A percentile compares a stretch with the other conserved stretches of the same genome.
phyloP scores from a whole-genome alignment of 139 green algal species.

The Micractinium sp. region DNA sequence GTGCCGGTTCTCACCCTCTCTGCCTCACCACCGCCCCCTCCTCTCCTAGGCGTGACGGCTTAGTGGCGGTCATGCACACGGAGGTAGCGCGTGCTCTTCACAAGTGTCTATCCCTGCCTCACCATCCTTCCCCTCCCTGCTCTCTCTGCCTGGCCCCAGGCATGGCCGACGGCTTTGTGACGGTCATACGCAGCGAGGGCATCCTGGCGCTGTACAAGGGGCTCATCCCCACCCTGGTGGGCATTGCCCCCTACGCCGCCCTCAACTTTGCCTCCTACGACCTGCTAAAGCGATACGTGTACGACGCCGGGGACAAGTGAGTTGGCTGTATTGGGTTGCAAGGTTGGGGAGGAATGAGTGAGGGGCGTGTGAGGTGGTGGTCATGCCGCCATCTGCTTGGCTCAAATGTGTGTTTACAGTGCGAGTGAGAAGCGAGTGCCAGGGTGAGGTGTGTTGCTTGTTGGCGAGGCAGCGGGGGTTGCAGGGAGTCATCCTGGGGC shows the following conservation, averaged over 20 bases:
- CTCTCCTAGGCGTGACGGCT: not conserved
- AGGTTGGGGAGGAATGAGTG: too few relatives aligned
- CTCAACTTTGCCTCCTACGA: constrained; percentile 97
- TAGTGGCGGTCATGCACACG: not conserved
- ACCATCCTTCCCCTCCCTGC: not conserved
- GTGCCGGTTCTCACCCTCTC: too few relatives aligned
- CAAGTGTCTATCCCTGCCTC: not conserved
- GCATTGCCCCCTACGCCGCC: constrained; percentile 95
- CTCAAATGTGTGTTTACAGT: too few relatives aligned
- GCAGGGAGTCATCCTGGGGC: too few relatives aligned
- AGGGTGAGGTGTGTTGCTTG: too few relatives aligned
- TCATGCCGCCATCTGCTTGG: too few relatives aligned
- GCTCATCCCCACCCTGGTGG: constrained; percentile 90
- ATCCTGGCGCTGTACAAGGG: constrained; percentile 86
- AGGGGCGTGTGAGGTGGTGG: not conserved
- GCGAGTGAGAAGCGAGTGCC: too few relatives aligned
- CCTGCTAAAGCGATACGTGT: constrained; percentile 79
- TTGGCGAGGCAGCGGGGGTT: too few relatives aligned
- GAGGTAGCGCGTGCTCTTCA: too few relatives aligned
- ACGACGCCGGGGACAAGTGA: constrained; percentile 64
- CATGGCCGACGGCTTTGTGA: constrained; percentile 63
- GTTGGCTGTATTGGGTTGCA: not conserved
- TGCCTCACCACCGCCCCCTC: too few relatives aligned
- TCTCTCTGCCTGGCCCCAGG: constrained; percentile 59
- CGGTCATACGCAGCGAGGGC: constrained; percentile 78